These are phyloP conservation scores for Ustilago cynodontis DNA, from an alignment of 1,284 basidiomycete genomes.

Conservation along the genomic window DNA sequence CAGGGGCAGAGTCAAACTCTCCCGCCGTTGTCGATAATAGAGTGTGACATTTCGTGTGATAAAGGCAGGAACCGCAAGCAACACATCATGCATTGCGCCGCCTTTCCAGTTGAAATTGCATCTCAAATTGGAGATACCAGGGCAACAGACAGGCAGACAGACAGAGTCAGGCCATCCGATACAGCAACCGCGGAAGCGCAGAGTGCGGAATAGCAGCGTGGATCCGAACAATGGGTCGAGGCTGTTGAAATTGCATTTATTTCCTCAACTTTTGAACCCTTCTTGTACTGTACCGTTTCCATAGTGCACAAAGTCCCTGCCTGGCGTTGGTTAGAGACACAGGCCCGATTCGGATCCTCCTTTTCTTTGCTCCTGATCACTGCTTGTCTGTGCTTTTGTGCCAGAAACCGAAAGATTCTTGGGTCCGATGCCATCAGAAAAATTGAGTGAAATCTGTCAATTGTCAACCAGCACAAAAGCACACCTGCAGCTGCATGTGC, in stretches of 20 bases:
- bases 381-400: no score
- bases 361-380: no score
- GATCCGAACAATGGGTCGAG: constrained; percentile 15
- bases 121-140: background rate
- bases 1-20: background rate
- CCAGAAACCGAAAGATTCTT: no score
- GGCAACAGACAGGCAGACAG: background rate
- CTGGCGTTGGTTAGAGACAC: background rate
- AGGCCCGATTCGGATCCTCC: no score
- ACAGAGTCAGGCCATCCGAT: constrained; percentile 2
- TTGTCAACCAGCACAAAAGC: background rate
- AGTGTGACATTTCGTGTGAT: background rate
- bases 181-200: background rate
- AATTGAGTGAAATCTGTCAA: no score
- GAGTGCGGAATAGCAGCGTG: background rate
- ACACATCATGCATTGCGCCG: background rate
- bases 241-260: background rate
- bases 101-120: background rate
- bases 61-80: constrained; percentile 3
- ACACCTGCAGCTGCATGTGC: background rate
- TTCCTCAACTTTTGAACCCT: constrained; percentile 1
- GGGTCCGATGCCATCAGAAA: no score
- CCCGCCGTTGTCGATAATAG: no score
- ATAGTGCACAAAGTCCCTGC: background rate
- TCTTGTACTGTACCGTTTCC: background rate